These are phyloP conservation scores for Straminergon stramineum DNA, from an alignment of 225 moss, liverwort and hornwort genomes.

Conservation along the genomic window DNA sequence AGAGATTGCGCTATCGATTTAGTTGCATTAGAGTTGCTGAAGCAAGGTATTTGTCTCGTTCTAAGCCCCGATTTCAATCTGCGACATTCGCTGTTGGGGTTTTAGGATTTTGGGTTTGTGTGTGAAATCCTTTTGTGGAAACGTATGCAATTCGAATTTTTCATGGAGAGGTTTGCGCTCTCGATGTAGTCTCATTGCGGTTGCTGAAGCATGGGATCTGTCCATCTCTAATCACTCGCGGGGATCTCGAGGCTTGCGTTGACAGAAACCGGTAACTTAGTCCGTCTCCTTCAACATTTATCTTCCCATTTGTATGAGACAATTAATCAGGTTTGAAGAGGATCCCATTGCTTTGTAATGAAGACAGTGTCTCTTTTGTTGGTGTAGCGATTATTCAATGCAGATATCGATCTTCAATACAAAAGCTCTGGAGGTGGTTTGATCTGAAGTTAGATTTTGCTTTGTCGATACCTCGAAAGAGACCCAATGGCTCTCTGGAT, in stretches of 20 bases:
- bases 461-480: background rate
- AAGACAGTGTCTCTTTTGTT: too few species aligned
- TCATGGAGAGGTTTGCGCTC: background rate
- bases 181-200: too few species aligned
- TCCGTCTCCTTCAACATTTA: background rate
- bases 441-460: background rate
- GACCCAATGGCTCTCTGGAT: background rate
- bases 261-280: background rate
- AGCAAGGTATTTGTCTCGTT: background rate
- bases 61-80: background rate
- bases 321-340: background rate
- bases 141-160: background rate
- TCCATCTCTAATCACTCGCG: background rate
- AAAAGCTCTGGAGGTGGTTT: background rate
- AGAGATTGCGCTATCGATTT: background rate
- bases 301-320: background rate
- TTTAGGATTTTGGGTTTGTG: background rate
- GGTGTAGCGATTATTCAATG: background rate
- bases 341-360: background rate
- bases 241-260: background rate
- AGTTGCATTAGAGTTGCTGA: too few species aligned
- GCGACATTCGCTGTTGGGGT: too few species aligned
- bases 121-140: background rate
- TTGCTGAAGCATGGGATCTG: too few species aligned
- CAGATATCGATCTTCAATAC: background rate